Evolutionary conservation across 768 basidiomycete species (phyloP), one percentile per base, ranked within the genome.

Genomic region (Russula compacta): DNA sequence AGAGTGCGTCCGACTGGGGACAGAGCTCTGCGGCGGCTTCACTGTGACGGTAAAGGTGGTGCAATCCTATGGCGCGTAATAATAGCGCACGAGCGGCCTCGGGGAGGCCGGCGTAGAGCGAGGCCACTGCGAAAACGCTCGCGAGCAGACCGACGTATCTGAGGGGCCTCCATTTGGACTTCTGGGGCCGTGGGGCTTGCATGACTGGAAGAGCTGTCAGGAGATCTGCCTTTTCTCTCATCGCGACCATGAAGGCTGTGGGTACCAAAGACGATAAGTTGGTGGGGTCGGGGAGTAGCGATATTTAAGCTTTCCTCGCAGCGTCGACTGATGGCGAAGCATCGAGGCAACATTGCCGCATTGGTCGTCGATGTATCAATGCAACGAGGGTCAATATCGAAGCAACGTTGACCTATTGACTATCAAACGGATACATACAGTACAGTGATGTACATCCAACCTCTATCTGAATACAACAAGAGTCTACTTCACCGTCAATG

Each of bases 11-110:
- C n/a, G n/a, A n/a, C n/a, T n/a, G n/a, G n/a, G n/a, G n/a, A n/a
- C n/a, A n/a, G n/a, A n/a, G n/a, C n/a, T n/a, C n/a, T n/a, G 65
- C 49, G 59, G 14, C 57, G 59, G 50, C 60, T 35, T 71, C 75
- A 74, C 42, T 76, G 57, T 77, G 77, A 17, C 56, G 63, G 15
- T 59, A 61, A 6, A 53, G 17, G 1, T 49, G 14, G 10, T 12
- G 11, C 24, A 44, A 32, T 38, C 10, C 42, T 51, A 8, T 56
- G 19, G 6, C 21, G 38, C 12, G 40, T 19, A 40, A 33, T 15
- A 15, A 62, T 32, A 19, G 15, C 12, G 15, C 36, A 39, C 11
- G 15, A 14, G 24, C 24, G 24, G 24, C 24, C 24, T 29, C 11
- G 35, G n/a, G 12, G 56, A 17, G 7, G 11, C 43, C n/a, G 17